Evolutionary conservation across 169 alveolate genomes (phyloP).

Genomic region (Eimeria zaria): DNA sequence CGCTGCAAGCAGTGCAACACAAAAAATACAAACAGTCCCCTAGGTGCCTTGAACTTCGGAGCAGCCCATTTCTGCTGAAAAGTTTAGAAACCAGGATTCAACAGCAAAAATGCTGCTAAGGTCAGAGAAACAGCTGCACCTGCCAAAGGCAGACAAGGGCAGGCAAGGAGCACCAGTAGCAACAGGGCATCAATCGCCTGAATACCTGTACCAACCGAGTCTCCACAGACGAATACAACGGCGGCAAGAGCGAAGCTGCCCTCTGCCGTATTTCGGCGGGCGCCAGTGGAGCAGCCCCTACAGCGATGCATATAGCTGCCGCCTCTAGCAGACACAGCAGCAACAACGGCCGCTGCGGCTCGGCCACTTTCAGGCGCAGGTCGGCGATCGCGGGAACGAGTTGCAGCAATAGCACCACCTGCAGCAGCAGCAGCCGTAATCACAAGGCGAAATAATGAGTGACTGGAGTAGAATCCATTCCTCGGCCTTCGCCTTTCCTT

Average conservation of each 20-base stretch:
- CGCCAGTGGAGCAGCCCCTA: slow-evolving; percentile 23
- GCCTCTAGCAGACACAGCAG: slow-evolving; percentile 42
- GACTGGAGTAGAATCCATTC: not conserved
- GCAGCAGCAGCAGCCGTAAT: not conserved
- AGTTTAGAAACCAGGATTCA: not conserved
- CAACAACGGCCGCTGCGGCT: slow-evolving; percentile 59
- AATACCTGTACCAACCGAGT: slow-evolving; percentile 37
- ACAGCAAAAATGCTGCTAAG: not conserved
- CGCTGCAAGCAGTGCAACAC: not conserved
- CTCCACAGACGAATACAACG: slow-evolving; percentile 8
- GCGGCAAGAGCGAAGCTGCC: slow-evolving; percentile 35
- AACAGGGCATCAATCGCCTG: not conserved
- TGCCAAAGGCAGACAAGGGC: not conserved
- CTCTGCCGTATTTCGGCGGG: slow-evolving; percentile 43
- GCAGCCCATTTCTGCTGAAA: not conserved
- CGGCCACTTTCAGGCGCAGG: slow-evolving; percentile 39
- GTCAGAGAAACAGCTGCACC: not conserved
- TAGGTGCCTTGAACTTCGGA: not conserved
- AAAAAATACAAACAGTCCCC: not conserved
- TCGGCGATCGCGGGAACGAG: slow-evolving; percentile 57
- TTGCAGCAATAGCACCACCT: slow-evolving; percentile 26
- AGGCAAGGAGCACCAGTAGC: slow-evolving; percentile 1
- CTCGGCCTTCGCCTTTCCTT: not conserved
- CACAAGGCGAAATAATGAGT: slow-evolving; percentile 2
- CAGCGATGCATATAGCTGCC: slow-evolving; percentile 19